Conservation (phyloP, 2,329 filamentous ascomycete species). For the Botrytis porri region DNA sequence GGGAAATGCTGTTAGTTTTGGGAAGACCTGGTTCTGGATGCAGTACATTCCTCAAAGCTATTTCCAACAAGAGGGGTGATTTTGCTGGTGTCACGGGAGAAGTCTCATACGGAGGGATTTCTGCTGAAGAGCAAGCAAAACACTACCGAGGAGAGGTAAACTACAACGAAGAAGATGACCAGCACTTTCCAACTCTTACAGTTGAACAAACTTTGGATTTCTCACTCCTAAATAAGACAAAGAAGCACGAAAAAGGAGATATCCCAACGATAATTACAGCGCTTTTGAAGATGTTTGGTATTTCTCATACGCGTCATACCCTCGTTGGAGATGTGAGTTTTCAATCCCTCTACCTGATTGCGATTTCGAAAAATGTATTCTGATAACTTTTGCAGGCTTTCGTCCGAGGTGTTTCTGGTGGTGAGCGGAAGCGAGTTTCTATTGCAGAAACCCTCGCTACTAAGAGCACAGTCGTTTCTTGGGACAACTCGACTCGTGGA, state of each 20-base stretch:
- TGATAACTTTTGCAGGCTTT: conserved; percentile 36
- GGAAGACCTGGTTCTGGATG: conserved; percentile 73
- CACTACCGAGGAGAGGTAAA: conserved; percentile 69
- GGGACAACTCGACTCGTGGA: conserved; percentile 80
- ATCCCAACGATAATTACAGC: conserved; percentile 69
- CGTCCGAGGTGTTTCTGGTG: conserved; percentile 72
- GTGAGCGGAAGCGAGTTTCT: conserved; percentile 75
- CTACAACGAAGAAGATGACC: conserved; percentile 75
- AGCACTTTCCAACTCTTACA: conserved; percentile 69
- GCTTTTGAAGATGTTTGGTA: conserved; percentile 74
- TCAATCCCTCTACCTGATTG: conserved; percentile 44
- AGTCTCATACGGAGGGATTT: conserved; percentile 68
- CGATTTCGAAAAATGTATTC: neutral
- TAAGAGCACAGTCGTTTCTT: conserved; percentile 69
- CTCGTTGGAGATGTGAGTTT: conserved; percentile 61
- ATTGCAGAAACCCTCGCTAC: conserved; percentile 76
- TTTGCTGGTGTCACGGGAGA: conserved; percentile 67
- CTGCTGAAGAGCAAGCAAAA: conserved; percentile 64
- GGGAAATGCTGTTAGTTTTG: conserved; percentile 71
- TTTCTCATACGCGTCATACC: conserved; percentile 71
- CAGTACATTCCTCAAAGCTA: conserved; percentile 72
- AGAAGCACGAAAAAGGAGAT: conserved; percentile 59
- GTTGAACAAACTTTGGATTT: conserved; percentile 78
- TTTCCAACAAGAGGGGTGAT: conserved; percentile 65
- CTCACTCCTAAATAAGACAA: conserved; percentile 72